A percentile compares a stretch with the other conserved stretches of the same genome.
These are phyloP conservation scores for Dictyostelium firmibasis DNA, from an alignment of 78 protist species.

Conservation along the genomic window DNA sequence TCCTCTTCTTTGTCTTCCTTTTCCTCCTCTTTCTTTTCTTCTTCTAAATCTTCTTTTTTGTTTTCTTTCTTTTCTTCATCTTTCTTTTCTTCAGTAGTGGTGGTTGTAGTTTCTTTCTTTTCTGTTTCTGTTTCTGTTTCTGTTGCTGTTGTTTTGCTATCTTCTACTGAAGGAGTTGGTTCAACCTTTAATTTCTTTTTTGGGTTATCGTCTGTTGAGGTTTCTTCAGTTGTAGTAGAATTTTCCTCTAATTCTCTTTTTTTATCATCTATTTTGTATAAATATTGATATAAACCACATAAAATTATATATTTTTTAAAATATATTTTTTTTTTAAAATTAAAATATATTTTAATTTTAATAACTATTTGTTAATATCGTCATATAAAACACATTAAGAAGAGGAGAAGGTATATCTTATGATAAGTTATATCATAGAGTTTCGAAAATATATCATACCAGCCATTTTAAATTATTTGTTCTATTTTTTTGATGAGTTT, in stretches of 20 bases:
- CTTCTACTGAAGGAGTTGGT: background rate
- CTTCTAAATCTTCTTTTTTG: background rate
- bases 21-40: background rate
- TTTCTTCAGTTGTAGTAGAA: background rate
- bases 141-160: background rate
- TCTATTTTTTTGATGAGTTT: background rate
- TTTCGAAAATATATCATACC: background rate
- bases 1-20: conserved; percentile 1
- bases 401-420: background rate
- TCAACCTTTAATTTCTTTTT: conserved; percentile 9
- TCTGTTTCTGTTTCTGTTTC: background rate
- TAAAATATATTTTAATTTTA: background rate
- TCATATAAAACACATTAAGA: background rate
- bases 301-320: background rate
- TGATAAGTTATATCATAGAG: background rate
- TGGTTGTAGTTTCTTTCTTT: background rate
- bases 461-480: background rate
- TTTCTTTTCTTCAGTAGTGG: background rate
- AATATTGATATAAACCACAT: background rate
- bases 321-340: background rate
- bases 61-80: background rate
- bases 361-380: background rate
- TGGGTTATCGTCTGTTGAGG: background rate
- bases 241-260: conserved; percentile 24
- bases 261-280: background rate